Conservation (phyloP, 2,329 filamentous ascomycete species). For the Aspergillus tamarii region DNA sequence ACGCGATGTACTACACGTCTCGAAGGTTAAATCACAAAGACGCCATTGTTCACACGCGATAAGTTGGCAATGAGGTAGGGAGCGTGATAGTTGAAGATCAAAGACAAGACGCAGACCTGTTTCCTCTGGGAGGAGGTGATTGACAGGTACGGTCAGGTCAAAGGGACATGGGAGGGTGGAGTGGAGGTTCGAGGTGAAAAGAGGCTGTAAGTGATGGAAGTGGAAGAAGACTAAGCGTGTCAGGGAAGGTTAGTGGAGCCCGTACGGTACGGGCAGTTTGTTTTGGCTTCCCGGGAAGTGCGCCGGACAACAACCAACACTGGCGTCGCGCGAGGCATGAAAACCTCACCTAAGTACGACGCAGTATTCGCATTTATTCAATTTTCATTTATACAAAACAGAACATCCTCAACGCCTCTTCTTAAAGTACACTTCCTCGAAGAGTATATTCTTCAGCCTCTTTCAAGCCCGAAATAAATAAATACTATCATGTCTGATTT, state of each 20-base stretch:
- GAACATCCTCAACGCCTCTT: neutral
- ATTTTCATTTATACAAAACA: neutral
- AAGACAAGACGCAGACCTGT: constrained; percentile 19
- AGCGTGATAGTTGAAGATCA: constrained; percentile 17
- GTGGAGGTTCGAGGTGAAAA: constrained; percentile 17
- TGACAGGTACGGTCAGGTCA: constrained; percentile 10
- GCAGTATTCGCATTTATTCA: neutral
- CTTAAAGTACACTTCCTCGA: neutral
- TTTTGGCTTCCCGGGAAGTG: constrained; percentile 37
- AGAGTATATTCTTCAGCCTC: neutral
- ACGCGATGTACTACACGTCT: constrained; percentile 47
- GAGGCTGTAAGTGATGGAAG: constrained; percentile 7
- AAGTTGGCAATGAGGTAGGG: constrained; percentile 19
- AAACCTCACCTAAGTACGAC: constrained; percentile 4
- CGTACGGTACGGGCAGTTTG: constrained; percentile 31
- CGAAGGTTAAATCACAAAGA: constrained; percentile 30
- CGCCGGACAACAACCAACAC: constrained; percentile 37
- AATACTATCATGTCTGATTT: neutral
- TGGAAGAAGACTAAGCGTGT: constrained; percentile 27
- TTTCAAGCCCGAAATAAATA: neutral
- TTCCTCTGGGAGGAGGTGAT: constrained; percentile 10
- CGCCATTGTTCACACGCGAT: constrained; percentile 31
- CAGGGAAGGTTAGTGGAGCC: constrained; percentile 36
- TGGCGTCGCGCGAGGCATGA: constrained; percentile 5
- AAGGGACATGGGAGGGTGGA: constrained; percentile 10